phyloP scores from a whole-genome alignment of 768 basidiomycete genomes.

The Pisolithus sp. region DNA sequence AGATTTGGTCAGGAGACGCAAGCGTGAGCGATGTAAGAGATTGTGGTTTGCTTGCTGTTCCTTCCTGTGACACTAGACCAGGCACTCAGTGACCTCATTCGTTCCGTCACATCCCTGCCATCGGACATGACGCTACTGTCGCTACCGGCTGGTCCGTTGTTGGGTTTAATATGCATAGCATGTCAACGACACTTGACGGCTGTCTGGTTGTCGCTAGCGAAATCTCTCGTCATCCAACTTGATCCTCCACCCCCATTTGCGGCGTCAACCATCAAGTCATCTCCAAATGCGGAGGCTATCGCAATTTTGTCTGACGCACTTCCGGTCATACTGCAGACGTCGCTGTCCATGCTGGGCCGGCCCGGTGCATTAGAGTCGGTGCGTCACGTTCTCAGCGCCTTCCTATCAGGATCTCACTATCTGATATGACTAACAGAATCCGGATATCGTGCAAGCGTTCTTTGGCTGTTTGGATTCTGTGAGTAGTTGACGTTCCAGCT shows the following conservation, averaged over 20 bases:
- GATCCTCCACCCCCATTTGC: slow-evolving; percentile 55
- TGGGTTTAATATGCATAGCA: slow-evolving; percentile 73
- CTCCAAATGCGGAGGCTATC: slow-evolving; percentile 50
- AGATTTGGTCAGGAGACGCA: slow-evolving; percentile 76
- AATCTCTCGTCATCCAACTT: slow-evolving; percentile 75
- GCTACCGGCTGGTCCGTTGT: slow-evolving; percentile 71
- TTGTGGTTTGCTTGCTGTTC: slow-evolving; percentile 3
- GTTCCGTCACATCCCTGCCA: slow-evolving; percentile 78
- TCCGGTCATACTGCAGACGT: slow-evolving; percentile 52
- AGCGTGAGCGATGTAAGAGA: slow-evolving; percentile 66
- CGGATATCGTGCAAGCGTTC: slow-evolving; percentile 86
- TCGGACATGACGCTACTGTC: slow-evolving; percentile 73
- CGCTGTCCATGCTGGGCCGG: slow-evolving; percentile 45
- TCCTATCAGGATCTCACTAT: background rate
- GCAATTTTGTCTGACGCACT: slow-evolving; percentile 50
- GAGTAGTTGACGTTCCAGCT: slow-evolving; percentile 15
- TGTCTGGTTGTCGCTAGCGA: slow-evolving; percentile 79
- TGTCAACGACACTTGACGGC: slow-evolving; percentile 67
- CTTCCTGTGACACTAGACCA: slow-evolving; percentile 20
- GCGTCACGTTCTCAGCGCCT: slow-evolving; percentile 18
- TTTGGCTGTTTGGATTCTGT: slow-evolving; percentile 79
- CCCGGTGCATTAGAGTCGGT: slow-evolving; percentile 69
- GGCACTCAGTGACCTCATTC: slow-evolving; percentile 79
- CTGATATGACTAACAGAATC: slow-evolving; percentile 49
- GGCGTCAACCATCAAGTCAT: slow-evolving; percentile 38